These are phyloP conservation scores for Candida gorgasii DNA, from an alignment of 805 yeast genomes.

Conservation along the genomic window DNA sequence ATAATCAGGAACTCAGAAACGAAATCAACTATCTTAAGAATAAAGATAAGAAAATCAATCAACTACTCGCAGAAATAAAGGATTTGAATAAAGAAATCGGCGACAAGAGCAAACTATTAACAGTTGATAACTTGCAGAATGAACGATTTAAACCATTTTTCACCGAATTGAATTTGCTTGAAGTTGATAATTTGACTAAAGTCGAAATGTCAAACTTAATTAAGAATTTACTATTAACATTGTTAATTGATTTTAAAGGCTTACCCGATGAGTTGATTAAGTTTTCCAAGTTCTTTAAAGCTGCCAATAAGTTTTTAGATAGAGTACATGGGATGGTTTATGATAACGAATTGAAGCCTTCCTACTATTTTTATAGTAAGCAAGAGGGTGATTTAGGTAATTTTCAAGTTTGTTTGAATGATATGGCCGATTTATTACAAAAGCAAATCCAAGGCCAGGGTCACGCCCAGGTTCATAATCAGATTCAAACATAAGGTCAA, in stretches of 20 bases:
- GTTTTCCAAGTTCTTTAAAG: constrained; percentile 27
- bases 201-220: constrained; percentile 31
- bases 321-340: constrained; percentile 30
- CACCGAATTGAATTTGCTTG: constrained; percentile 24
- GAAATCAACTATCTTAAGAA: constrained; percentile 15
- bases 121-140: constrained; percentile 19
- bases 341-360: constrained; percentile 24
- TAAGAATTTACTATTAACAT: constrained; percentile 35
- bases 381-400: constrained; percentile 5
- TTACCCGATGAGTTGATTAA: constrained; percentile 27
- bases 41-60: background rate
- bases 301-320: constrained; percentile 32
- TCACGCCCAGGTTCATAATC: background rate
- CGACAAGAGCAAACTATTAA: constrained; percentile 15
- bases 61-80: constrained; percentile 5
- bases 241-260: constrained; percentile 28
- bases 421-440: constrained; percentile 7
- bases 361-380: constrained; percentile 25
- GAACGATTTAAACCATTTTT: constrained; percentile 25
- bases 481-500: too few species aligned
- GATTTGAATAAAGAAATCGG: constrained; percentile 17
- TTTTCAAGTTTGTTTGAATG: constrained; percentile 14
- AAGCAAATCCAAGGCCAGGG: background rate
- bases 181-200: constrained; percentile 30
- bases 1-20: constrained; percentile 21